Evolutionary conservation across 2,329 filamentous ascomycete species (phyloP).

Genomic region (Cladophialophora carrionii): DNA sequence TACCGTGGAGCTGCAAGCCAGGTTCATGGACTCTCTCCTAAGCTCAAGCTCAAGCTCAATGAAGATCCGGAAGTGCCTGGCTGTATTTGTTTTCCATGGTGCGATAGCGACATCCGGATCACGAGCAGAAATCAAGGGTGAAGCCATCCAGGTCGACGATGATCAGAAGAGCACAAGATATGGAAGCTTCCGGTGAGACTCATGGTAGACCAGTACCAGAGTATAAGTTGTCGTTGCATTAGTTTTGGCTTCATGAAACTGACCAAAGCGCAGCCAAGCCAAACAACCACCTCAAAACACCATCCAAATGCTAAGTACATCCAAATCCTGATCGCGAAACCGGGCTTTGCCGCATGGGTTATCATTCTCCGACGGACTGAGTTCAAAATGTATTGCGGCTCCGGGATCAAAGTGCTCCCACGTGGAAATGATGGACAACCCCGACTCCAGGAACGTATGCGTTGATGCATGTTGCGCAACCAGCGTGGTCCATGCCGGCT

Average conservation of each 20-base stretch:
- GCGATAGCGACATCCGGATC: neutral
- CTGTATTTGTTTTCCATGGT: neutral
- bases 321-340: conserved; percentile 39
- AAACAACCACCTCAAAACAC: conserved; percentile 12
- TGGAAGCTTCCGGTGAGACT: conserved; percentile 4
- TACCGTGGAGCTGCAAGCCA: neutral
- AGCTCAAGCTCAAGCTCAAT: neutral
- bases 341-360: conserved; percentile 39
- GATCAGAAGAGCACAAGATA: conserved; percentile 4
- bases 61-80: neutral
- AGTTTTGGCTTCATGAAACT: conserved; percentile 20
- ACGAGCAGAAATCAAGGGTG: neutral
- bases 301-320: conserved; percentile 34
- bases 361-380: conserved; percentile 34
- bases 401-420: conserved; percentile 34
- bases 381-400: conserved; percentile 16
- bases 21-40: no score
- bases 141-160: conserved; percentile 7
- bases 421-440: conserved; percentile 35
- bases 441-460: conserved; percentile 23
- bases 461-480: conserved; percentile 9
- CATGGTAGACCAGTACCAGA: conserved; percentile 4
- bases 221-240: conserved; percentile 30
- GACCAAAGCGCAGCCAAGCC: conserved; percentile 2
- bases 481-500: conserved; percentile 14